Base-by-base conservation (phyloP, 2,329 filamentous ascomycete genomes). In the Aspergillus brasiliensis region DNA sequence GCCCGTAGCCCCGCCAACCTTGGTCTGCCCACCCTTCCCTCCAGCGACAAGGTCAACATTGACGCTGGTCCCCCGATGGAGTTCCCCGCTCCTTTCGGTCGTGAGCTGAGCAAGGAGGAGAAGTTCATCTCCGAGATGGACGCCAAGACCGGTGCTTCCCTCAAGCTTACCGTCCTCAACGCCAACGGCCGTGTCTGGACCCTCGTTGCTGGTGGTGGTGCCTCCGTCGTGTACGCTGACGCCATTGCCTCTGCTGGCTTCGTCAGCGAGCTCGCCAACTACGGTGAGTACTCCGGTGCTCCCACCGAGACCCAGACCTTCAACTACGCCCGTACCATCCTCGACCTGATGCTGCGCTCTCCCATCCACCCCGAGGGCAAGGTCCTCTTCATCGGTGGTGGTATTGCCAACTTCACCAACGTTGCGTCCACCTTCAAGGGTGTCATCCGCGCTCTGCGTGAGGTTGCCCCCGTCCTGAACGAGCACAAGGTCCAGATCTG, bases 331-430 rank as follows among this genome's bases (percentile, higher is more conserved):
- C 91, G 91, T 75, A 99, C 95, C 28, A 92, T 99, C 66, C 86
- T 99, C 65, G 95, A 99, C 79, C 88, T 99, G 66, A 96, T 99
- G 91, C 90, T 99, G 71, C 91, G 95, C 69, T 90, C 94, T 58
- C 94, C 95, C 60, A 80, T 87, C 76, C 84, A 87, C 79, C 86
- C 91, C 63, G 89, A 97, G 75, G 95, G 95, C 84, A 99, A 98
- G 87, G 92, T 99, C 56, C 89, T 99, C 67, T 99, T 99, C 87
- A 98, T 99, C 69, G 95, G 95, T 80, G 95, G 95, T 83, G 95
- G 95, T 86, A 99, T 99, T 86, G 95, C 95, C 86, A 99, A 99
- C 90, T 99, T 99, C 85, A 99, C 95, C 85, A 99, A 98, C 83
- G 95, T 99, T 57, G 95, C 95, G 62, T 95, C 91, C 72, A 99